Conservation (phyloP, 2,329 filamentous ascomycete genomes). For the Colletotrichum australisinense region DNA sequence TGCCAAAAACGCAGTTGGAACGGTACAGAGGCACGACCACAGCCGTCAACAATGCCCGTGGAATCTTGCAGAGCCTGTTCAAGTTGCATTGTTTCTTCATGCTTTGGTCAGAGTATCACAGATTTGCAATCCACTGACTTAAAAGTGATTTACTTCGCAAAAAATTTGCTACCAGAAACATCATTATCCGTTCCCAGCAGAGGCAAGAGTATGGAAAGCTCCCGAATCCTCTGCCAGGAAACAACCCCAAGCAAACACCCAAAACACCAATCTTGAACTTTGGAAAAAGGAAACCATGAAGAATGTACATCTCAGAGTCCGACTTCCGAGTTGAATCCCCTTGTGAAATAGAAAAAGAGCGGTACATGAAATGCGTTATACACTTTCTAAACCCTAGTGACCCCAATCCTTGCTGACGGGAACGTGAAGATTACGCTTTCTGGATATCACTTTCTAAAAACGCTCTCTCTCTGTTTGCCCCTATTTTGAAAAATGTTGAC, state of each 20-base stretch:
- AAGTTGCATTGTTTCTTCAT: no score
- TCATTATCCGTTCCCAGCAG: background rate
- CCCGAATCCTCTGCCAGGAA: background rate
- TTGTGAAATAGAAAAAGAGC: background rate
- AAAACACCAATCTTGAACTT: background rate
- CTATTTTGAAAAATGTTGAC: background rate
- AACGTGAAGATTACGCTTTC: conserved; percentile 11
- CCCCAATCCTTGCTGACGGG: background rate
- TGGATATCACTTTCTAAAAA: conserved; percentile 29
- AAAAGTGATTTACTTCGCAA: background rate
- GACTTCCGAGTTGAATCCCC: background rate
- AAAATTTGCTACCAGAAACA: background rate
- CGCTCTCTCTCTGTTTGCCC: background rate
- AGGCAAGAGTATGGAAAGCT: background rate
- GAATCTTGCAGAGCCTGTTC: no score
- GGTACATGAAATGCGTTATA: background rate
- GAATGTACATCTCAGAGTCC: background rate
- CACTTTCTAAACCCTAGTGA: background rate
- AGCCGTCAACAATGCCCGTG: no score
- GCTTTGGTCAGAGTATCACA: no score
- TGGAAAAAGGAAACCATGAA: background rate
- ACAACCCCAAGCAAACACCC: no score
- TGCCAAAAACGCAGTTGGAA: no score
- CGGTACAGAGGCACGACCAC: no score
- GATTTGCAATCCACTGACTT: no score